Evolutionary conservation across 1,284 basidiomycete species (phyloP).

Genomic region (Tylopilus microsporus): DNA sequence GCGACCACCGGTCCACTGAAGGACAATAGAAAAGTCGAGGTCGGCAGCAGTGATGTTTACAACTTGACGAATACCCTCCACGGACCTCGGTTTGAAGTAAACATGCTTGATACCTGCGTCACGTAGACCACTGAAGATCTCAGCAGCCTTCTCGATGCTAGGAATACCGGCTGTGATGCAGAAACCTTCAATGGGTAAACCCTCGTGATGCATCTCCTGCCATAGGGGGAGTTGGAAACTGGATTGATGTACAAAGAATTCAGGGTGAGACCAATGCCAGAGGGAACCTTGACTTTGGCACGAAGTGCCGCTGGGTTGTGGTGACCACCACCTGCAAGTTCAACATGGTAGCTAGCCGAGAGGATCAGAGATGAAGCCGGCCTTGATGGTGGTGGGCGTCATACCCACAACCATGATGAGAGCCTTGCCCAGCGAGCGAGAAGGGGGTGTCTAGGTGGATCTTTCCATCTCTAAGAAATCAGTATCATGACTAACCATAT

Average conservation of each 20-base stretch:
- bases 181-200: constrained; percentile 93
- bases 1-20: constrained; percentile 98
- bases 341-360: constrained; percentile 92
- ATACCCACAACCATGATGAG: constrained; percentile 99
- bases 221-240: constrained; percentile 95
- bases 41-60: constrained; percentile 93
- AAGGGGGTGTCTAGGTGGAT: constrained; percentile 93
- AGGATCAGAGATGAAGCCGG: constrained; percentile 86
- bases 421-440: constrained; percentile 87
- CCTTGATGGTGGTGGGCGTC: constrained; percentile 82
- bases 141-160: constrained; percentile 86
- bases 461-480: constrained; percentile 68
- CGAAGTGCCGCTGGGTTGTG: constrained; percentile 89
- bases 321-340: constrained; percentile 96
- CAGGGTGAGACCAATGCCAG: constrained; percentile 87
- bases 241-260: constrained; percentile 98
- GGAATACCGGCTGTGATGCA: constrained; percentile 97
- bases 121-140: constrained; percentile 74
- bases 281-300: constrained; percentile 78
- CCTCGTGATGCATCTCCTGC: constrained; percentile 96
- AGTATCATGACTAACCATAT: constrained; percentile 1
- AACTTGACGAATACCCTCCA: constrained; percentile 96
- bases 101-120: constrained; percentile 88
- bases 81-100: constrained; percentile 95
- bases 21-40: constrained; percentile 95